Base-by-base conservation (phyloP, 2,329 filamentous ascomycete species). In the Bertia moriformis region DNA sequence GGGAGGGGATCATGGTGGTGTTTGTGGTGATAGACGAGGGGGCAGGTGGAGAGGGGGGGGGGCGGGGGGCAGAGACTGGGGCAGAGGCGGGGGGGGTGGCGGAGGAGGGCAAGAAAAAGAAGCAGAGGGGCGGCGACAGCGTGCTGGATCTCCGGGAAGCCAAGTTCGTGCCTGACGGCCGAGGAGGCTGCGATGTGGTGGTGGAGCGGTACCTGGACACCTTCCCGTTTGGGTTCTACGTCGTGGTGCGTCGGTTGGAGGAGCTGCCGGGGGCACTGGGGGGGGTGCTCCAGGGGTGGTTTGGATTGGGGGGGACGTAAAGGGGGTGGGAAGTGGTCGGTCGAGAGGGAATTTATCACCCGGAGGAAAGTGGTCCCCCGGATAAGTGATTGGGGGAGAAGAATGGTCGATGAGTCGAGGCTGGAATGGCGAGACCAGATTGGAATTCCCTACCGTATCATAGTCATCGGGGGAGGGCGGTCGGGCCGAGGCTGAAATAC, bases 151-250 rank as follows among this genome's bases (percentile, higher is more conserved):
- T 96, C 50, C 86, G 87, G 56, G 81, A 87, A 58, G 89, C 87
- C 27, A 77, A 77, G 53, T 95, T 96, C 53, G 73, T 81, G 45
- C 72, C 71, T 42, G 78, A 84, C 51, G 66, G 59, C 48, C 44
- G 63, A 50, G 59, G 72, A 57, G 62, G 77, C 62, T 62, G 78
- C 44, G 71, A 77, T 51, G 73, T 95, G 41, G 79, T 81, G 50
- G 87, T 93, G 57, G 82, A 86, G 64, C 77, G 84, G 51, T 98
- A 98, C 56, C 71, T 98, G 49, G 93, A 98, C 57, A 82, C 78
- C 4, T 98, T 98, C 59, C 91, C 93, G 0, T 99, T 99, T 63
- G 78, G 83, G 56, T 98, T 95, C 63, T 99, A 96, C 56, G 63
- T 98, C 41, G 85, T 98, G 48, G 91, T 98, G 42, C 78, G 89